A percentile compares a stretch with the other conserved stretches of the same genome.
Evolutionary conservation across 805 yeast species (phyloP).

Genomic region (Ogataea nakhonphanomensis): DNA sequence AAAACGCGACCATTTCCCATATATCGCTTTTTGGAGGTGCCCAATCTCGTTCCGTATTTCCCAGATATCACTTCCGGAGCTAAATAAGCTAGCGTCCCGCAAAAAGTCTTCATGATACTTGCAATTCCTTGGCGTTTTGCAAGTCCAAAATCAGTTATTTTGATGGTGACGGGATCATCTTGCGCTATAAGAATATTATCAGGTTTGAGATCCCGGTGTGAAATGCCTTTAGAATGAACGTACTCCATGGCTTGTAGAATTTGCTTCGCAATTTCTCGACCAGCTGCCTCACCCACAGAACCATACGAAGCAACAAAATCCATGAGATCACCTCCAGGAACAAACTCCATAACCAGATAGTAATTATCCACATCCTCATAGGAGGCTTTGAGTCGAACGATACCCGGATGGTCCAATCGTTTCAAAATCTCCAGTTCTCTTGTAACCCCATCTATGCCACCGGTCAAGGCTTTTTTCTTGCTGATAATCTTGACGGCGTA

Average conservation of each 20-base stretch:
- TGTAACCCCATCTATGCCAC: constrained; percentile 75
- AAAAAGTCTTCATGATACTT: constrained; percentile 88
- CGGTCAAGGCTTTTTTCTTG: constrained; percentile 71
- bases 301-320: constrained; percentile 94
- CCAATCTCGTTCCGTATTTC: constrained; percentile 40
- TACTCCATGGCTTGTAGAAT: constrained; percentile 79
- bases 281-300: constrained; percentile 85
- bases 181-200: constrained; percentile 89
- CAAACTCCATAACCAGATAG: constrained; percentile 92
- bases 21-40: constrained; percentile 25
- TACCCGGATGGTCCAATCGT: constrained; percentile 76
- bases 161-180: constrained; percentile 88
- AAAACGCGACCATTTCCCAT: constrained; percentile 32
- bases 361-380: constrained; percentile 79
- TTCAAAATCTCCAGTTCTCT: constrained; percentile 81
- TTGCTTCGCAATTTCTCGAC: constrained; percentile 82
- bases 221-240: constrained; percentile 84
- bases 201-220: constrained; percentile 96
- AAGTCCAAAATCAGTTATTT: constrained; percentile 93
- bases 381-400: constrained; percentile 77
- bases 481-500: constrained; percentile 90
- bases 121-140: constrained; percentile 87
- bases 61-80: constrained; percentile 89
- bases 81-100: constrained; percentile 95
- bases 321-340: constrained; percentile 97